These are phyloP conservation scores for Alternaria gaisen DNA, from an alignment of 2,329 filamentous ascomycete species.

Conservation along the genomic window DNA sequence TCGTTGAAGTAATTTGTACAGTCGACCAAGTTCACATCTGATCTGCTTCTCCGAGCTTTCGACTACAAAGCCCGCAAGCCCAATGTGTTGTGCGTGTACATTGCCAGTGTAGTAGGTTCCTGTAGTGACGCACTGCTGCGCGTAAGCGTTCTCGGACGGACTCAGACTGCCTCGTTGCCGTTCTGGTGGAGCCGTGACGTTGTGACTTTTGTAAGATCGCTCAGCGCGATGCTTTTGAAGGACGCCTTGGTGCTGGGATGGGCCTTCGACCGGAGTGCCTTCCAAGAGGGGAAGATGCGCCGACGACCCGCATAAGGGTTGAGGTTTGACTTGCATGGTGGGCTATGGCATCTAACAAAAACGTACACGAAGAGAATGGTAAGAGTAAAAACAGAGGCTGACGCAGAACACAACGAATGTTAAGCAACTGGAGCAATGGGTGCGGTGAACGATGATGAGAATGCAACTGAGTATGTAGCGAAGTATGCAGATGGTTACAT, in stretches of 20 bases:
- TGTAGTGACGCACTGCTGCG: constrained; percentile 24
- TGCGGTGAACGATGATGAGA: constrained; percentile 40
- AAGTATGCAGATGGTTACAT: constrained; percentile 35
- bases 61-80: constrained; percentile 26
- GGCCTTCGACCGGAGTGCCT: constrained; percentile 29
- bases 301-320: constrained; percentile 52
- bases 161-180: constrained; percentile 46
- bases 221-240: constrained; percentile 56
- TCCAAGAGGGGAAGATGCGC: constrained; percentile 54
- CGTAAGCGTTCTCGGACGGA: constrained; percentile 37
- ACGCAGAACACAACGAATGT: constrained; percentile 52
- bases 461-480: constrained; percentile 44
- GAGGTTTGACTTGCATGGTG: constrained; percentile 46
- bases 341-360: constrained; percentile 34
- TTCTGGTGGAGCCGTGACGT: constrained; percentile 21
- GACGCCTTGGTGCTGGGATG: constrained; percentile 36
- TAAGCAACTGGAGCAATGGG: constrained; percentile 55
- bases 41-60: constrained; percentile 44
- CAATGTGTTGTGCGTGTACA: constrained; percentile 33
- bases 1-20: constrained; percentile 41
- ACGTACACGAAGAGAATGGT: constrained; percentile 38
- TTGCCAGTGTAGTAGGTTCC: constrained; percentile 41
- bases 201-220: constrained; percentile 44
- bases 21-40: constrained; percentile 35
- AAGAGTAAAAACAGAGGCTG: constrained; percentile 51